Base-by-base conservation (phyloP, 352 stramenopile species). In the Globisporangium recalcitrans region DNA sequence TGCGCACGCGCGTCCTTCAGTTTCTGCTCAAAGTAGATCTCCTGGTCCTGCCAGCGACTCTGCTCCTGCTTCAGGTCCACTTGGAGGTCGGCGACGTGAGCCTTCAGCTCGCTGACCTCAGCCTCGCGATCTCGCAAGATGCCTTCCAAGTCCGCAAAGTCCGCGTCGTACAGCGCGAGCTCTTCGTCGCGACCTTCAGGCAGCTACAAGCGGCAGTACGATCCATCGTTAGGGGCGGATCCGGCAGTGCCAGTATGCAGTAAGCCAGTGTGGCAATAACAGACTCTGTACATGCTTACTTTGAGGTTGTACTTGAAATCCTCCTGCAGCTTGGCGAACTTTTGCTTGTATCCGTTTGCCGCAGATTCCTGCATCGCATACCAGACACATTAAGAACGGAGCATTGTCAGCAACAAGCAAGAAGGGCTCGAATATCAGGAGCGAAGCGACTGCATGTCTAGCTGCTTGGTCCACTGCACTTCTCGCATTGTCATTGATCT, bases 251-350 rank as follows among this genome's bases (percentile, higher is more conserved):
- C 36, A 31, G 5, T 44, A 36, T 6, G 19, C 4, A 27, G n/a
- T 14, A 1, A 51, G 2, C 22, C 8, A 27, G 38, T 3, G 13
- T 2, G n/a, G 4, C 3, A 1, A 13, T 32, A 7, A 22, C 34
- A 8, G 1, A 26, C 9, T 26, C 11, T 10, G 11, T n/a, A 31
- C 16, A 53, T 10, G 3, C 49, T 48, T 55, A 69, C 68, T 75
- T 94, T 94, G 47, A 97, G 72, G 64, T 97, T 97, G 75, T 97
- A 97, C 67, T 95, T 91, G 79, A 97, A 97, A 69, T 97, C 90
- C 57, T 97, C 88, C 63, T 95, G 88, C 27, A 97, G 70, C 63
- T 96, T 96, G 62, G 57, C 71, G 19, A 96, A 84, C 68, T 88
- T 84, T 58, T 87, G 72, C 68, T 88, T 92, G 66, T 85, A 83